Base-by-base conservation (phyloP, 345 rosid genomes). In the Adansonia digitata region DNA sequence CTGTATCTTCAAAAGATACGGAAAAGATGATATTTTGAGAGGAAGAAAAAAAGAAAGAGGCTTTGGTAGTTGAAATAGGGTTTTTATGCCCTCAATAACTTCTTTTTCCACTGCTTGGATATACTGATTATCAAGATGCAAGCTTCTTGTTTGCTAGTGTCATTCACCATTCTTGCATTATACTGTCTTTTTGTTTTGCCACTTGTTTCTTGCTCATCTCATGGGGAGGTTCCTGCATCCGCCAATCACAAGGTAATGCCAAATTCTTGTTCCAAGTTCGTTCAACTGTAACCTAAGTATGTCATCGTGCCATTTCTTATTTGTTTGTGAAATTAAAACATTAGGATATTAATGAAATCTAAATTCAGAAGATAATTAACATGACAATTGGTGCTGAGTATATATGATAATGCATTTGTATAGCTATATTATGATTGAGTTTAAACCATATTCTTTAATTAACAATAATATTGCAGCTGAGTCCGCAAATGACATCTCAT, bases 401-500 rank as follows among this genome's bases (percentile, higher is more conserved):
- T 52, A 20, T 20, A 20, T 55, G 60, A 53, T 4, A 27, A 53
- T 22, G 35, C 17, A 10, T 26, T 26, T 56, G 6, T 55, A 1
- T 2, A 3, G 11, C 15, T 24, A 14, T 45, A 14, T 14, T 2
- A 39, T 31, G 39, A 15, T 73, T 69, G 29, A 2, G 26, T 69
- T 29, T 4, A 1, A 57, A 39, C 43, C 14, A 57, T 73, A 46
- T 27, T 13, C 17, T 48, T 73, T 61, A 26, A 12, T 45, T 14
- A 7, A 43, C 52, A 24, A 40, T 11, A 46, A 31, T 35, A 37
- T 24, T 75, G 81, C 82, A 88, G 87, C 24, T 78, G 78, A 82
- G 82, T 78, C 78, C 87, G 52, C 81, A 86, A 83, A 78, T 82
- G 82, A 74, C 57, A 75, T 79, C 82, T n/a, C 83, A 87, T 39